Evolutionary conservation across 306 rosid species (phyloP).

Genomic region (Quercus glauca): DNA sequence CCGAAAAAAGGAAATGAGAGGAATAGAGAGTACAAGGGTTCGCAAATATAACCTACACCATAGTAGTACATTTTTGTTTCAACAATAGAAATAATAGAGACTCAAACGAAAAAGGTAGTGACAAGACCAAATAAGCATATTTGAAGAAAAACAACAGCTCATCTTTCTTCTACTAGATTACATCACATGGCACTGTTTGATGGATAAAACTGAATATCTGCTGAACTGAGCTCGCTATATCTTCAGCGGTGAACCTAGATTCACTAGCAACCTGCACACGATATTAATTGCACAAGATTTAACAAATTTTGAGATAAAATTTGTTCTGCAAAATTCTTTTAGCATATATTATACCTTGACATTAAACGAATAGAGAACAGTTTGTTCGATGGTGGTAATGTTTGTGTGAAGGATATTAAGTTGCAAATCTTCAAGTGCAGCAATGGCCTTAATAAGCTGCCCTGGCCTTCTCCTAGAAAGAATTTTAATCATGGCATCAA

Average conservation of each 20-base stretch:
- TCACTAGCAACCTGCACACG: constrained; percentile 65
- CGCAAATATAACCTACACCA: not conserved
- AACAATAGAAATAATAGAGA: not conserved
- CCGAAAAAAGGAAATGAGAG: too few species aligned
- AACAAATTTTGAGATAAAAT: not conserved
- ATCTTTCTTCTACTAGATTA: constrained; percentile 9
- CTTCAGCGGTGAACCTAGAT: constrained; percentile 86
- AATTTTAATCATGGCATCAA: constrained; percentile 89
- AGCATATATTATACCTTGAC: constrained; percentile 54
- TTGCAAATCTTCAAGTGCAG: constrained; percentile 95
- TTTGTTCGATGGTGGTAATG: constrained; percentile 93
- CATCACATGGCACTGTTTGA: constrained; percentile 59
- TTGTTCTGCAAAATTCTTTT: not conserved
- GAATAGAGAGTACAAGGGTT: not conserved
- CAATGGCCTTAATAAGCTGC: constrained; percentile 81
- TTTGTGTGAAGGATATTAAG: constrained; percentile 87
- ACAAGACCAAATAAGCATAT: not conserved
- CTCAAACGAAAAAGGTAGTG: not conserved
- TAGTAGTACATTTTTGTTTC: not conserved
- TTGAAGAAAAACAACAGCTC: constrained; percentile 1
- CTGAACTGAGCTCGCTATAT: constrained; percentile 85
- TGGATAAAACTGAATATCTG: constrained; percentile 87
- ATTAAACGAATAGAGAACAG: constrained; percentile 91
- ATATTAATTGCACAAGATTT: constrained; percentile 13
- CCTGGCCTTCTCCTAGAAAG: constrained; percentile 86